phyloP scores from a whole-genome alignment of 257 asterid species.

The Catharanthus roseus region DNA sequence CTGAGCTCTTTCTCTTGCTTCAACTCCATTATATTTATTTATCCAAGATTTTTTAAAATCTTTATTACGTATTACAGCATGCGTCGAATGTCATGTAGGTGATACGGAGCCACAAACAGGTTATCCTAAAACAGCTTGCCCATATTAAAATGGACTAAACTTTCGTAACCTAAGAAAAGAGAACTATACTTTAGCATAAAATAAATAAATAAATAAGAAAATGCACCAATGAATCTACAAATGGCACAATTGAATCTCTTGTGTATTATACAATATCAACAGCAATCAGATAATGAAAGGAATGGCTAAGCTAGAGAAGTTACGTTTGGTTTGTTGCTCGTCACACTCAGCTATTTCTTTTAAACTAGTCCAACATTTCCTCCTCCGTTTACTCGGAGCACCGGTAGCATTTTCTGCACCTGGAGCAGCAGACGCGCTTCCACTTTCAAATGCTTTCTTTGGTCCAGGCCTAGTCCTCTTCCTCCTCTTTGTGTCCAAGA shows the following conservation, averaged over 20 bases:
- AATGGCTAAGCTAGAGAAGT: conserved; percentile 29
- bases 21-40: too few species aligned
- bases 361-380: conserved; percentile 63
- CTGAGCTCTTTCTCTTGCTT: too few species aligned
- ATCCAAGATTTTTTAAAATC: too few species aligned
- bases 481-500: conserved; percentile 56
- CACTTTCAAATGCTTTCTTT: conserved; percentile 36
- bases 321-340: conserved; percentile 27
- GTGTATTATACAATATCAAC: background rate
- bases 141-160: too few species aligned
- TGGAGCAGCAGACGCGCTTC: conserved; percentile 16
- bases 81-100: too few species aligned
- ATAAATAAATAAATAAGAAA: too few species aligned
- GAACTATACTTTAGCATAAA: too few species aligned
- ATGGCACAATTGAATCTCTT: conserved; percentile 2
- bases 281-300: conserved; percentile 39
- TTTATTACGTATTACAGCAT: too few species aligned
- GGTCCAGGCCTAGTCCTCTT: conserved; percentile 45
- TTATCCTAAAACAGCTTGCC: too few species aligned
- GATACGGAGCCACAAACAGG: too few species aligned
- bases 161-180: too few species aligned
- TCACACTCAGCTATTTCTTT: conserved; percentile 53
- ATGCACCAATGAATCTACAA: too few species aligned
- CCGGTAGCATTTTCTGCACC: conserved; percentile 23
- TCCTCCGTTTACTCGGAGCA: conserved; percentile 42